Conservation (phyloP, 495 filamentous ascomycete species). For the Penicillium flavigenum region DNA sequence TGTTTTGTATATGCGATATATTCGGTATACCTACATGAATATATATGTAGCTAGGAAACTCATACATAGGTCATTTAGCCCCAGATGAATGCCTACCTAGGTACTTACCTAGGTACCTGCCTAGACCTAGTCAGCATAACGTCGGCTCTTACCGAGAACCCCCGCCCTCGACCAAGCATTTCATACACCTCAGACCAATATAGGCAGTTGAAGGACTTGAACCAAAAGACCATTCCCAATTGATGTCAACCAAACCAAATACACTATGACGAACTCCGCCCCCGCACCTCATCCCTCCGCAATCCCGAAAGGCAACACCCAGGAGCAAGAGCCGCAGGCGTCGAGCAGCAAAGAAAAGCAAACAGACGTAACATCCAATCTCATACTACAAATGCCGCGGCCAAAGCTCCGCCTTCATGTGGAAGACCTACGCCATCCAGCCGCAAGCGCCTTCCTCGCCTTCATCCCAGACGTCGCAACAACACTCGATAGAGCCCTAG, state of each 20-base stretch:
- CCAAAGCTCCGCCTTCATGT: conserved; percentile 71
- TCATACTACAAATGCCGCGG: conserved; percentile 27
- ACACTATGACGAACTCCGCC: conserved; percentile 13
- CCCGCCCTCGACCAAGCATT: too few species aligned
- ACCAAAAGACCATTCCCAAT: not conserved
- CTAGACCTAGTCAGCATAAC: too few species aligned
- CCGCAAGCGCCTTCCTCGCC: conserved; percentile 60
- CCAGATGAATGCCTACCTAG: too few species aligned
- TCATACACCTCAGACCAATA: too few species aligned
- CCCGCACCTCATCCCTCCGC: conserved; percentile 16
- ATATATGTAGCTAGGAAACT: too few species aligned
- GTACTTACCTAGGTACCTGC: too few species aligned
- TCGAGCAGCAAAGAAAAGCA: conserved; percentile 3
- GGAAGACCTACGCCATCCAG: conserved; percentile 66
- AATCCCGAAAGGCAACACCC: conserved; percentile 10
- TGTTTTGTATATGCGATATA: too few species aligned
- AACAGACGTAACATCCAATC: not conserved
- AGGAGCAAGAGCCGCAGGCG: not conserved
- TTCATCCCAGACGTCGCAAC: conserved; percentile 55
- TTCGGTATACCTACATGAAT: too few species aligned
- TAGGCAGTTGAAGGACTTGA: too few species aligned
- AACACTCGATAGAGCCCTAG: conserved; percentile 60
- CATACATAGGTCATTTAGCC: too few species aligned
- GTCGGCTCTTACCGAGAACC: too few species aligned
- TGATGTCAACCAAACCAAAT: not conserved